Evolutionary conservation across 176 grass and related monocot genomes (phyloP), one percentile per base, ranked within the genome.

Genomic region (Paspalum vaginatum): DNA sequence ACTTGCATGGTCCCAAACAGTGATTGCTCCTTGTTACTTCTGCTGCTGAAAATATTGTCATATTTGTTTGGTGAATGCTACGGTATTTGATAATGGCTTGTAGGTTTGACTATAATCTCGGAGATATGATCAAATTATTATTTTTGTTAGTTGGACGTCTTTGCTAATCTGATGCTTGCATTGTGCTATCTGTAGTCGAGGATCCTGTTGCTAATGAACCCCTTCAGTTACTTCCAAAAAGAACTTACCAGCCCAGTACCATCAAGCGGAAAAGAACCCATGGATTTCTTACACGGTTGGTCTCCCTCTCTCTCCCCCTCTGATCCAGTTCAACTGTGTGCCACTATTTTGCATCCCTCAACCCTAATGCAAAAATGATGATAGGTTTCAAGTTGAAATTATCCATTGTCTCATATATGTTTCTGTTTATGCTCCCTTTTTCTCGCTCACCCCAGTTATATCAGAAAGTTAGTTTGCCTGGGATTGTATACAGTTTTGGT

Each of bases 181-280:
- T 26, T 79, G 22, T 76, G 7, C 43, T 68, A 46, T 81, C 64
- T 83, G 63, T 72, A 97, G 94, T 86, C 52, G 85, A 72, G 83
- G 83, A 93, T 93, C 86, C 61, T 89, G 54, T 76, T 55, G 74
- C 62, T 11, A 77, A 93, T 81, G 93, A 91, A 62, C 91, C 93
- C 65, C 64, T 97, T 44, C 53, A 83, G 77, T 65, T 86, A n/a
- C 86, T 91, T 73, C 86, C 88, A 13, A 93, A 97, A 81, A 91
- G 91, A 89, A 97, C 91, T 9, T 97, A 97, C 80, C 94, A 97
- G 58, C 94, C 94, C 79, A 97, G 91, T 72, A 89, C 85, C 61
- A 87, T 97, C 86, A 97, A 91, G 88, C 88, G 88, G 76, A 97
- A 93, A 72, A 91, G 91, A 78, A 87, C 91, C 17, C 94, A 97